These are phyloP conservation scores for Glonium stellatum DNA, from an alignment of 495 filamentous ascomycete species.

Conservation along the genomic window DNA sequence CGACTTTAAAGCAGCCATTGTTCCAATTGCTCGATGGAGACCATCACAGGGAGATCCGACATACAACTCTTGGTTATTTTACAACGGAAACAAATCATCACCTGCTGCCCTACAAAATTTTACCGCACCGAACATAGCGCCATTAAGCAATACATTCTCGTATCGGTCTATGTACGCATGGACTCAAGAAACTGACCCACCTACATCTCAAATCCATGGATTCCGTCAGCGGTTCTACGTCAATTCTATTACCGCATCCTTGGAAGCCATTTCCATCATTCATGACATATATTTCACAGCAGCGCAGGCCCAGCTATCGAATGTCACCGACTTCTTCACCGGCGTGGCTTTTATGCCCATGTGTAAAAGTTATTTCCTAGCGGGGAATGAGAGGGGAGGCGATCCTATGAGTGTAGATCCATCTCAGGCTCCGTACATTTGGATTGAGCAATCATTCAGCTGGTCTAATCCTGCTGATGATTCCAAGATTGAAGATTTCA, in stretches of 20 bases:
- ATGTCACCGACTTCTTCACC: constrained; percentile 4
- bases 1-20: constrained; percentile 7
- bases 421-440: neutral
- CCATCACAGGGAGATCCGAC: constrained; percentile 33
- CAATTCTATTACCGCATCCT: neutral
- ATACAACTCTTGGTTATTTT: constrained; percentile 14
- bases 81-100: neutral
- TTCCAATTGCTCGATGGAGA: neutral
- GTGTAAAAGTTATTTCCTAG: neutral
- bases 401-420: neutral
- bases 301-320: neutral
- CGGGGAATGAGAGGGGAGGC: neutral
- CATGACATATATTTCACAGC: constrained; percentile 1
- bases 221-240: constrained; percentile 4
- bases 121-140: neutral
- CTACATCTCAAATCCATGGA: too few relatives aligned
- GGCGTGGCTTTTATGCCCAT: neutral
- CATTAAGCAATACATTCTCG: neutral
- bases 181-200: neutral
- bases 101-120: neutral
- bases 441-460: neutral
- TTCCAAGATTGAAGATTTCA: neutral
- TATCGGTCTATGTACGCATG: neutral
- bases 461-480: constrained; percentile 5
- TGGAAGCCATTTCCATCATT: constrained; percentile 3